Conservation (phyloP, 225 moss, liverwort and hornwort genomes). For the Bryum argenteum region DNA sequence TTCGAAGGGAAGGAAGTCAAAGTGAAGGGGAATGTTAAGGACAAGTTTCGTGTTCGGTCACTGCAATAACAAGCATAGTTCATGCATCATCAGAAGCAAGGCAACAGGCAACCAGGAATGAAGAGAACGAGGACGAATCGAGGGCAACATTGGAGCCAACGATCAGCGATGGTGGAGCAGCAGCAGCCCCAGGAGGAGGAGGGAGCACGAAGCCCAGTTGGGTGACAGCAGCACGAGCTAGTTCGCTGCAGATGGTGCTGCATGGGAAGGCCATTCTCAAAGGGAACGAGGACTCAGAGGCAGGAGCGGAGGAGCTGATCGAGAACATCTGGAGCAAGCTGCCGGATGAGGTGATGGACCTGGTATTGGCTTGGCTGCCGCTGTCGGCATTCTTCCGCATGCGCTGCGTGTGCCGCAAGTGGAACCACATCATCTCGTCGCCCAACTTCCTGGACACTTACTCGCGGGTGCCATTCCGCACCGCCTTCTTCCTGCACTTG, state of each 20-base stretch:
- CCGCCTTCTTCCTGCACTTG: conserved; percentile 59
- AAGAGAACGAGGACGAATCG: conserved; percentile 7
- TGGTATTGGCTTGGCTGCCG: conserved; percentile 61
- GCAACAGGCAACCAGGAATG: conserved; percentile 5
- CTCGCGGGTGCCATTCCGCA: conserved; percentile 59
- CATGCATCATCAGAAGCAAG: conserved; percentile 26
- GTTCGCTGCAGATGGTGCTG: conserved; percentile 38
- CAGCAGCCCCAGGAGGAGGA: not conserved
- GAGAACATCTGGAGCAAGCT: conserved; percentile 58
- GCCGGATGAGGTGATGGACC: conserved; percentile 66
- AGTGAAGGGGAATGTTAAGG: not conserved
- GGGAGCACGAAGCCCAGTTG: not conserved
- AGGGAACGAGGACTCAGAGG: not conserved
- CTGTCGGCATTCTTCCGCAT: conserved; percentile 63
- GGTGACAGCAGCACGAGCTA: not conserved
- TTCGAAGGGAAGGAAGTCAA: not conserved
- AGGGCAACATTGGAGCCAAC: not conserved
- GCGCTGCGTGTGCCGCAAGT: conserved; percentile 67
- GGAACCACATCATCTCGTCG: conserved; percentile 60
- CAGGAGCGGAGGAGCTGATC: conserved; percentile 30
- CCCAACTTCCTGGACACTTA: conserved; percentile 60
- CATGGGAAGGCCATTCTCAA: conserved; percentile 45
- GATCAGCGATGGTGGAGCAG: not conserved
- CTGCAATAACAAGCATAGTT: no score
- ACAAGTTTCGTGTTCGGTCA: no score